Percentiles rank a stretch among this genome's conserved stretches.
Conservation (phyloP, 1,284 basidiomycete species). For the Irpex sp. region DNA sequence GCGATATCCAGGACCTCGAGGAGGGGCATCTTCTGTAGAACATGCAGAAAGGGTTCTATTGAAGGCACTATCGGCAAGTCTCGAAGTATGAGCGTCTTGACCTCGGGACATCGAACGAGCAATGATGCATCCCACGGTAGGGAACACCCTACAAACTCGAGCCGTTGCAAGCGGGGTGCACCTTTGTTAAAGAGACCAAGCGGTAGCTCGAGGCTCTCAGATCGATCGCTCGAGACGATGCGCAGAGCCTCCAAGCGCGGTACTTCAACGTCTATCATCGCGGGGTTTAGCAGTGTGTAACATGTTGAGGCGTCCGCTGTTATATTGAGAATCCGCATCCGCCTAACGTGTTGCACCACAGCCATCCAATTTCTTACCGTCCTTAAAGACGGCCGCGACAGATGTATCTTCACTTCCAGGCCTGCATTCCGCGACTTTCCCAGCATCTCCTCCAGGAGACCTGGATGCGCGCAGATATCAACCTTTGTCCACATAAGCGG, state of each 20-base stretch:
- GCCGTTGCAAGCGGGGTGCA: slow-evolving; percentile 2
- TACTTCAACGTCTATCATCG: background rate
- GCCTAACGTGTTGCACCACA: slow-evolving; percentile 1
- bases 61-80: background rate
- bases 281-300: background rate
- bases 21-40: slow-evolving; percentile 2
- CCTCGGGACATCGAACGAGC: background rate
- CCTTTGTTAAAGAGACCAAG: slow-evolving; percentile 1
- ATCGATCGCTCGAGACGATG: background rate
- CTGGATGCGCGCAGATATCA: slow-evolving; percentile 1
- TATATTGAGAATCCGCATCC: slow-evolving; percentile 7
- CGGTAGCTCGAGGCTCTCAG: background rate
- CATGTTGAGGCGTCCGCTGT: background rate
- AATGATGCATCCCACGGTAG: slow-evolving; percentile 8
- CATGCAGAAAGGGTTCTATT: background rate
- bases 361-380: background rate
- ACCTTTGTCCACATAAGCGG: slow-evolving; percentile 5
- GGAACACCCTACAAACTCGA: slow-evolving; percentile 4
- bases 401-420: background rate
- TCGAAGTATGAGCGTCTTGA: slow-evolving; percentile 2
- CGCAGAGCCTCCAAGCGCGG: slow-evolving; percentile 4
- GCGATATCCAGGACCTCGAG: slow-evolving; percentile 2
- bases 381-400: background rate
- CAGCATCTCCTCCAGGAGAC: slow-evolving; percentile 7
- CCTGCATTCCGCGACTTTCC: background rate